Conservation (phyloP, 371 early-diverging fungal genomes). For the Umbelopsis sp. region DNA sequence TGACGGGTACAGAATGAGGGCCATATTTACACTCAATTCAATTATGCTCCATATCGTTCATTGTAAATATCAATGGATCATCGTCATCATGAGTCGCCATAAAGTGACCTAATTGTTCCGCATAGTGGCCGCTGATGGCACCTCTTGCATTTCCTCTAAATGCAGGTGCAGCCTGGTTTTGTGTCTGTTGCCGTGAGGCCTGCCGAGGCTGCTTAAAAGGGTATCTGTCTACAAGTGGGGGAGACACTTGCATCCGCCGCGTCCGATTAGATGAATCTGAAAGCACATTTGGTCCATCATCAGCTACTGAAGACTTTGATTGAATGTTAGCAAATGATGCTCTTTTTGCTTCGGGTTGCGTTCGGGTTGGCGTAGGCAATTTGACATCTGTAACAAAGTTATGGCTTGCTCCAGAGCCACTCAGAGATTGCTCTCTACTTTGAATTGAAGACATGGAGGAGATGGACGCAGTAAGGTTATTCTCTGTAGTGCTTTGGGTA, state of each 20-base stretch:
- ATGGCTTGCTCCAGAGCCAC: slow-evolving; percentile 14
- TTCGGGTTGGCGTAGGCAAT: not conserved
- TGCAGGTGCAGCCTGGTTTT: not conserved
- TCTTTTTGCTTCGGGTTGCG: not conserved
- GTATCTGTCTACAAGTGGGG: slow-evolving; percentile 11
- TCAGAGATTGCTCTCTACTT: slow-evolving; percentile 7
- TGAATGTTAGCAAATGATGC: not conserved
- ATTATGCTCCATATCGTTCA: slow-evolving; percentile 16
- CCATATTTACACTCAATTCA: not conserved
- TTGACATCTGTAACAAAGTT: not conserved
- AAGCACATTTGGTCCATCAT: not conserved
- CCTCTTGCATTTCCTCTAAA: not conserved
- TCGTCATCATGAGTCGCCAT: not conserved
- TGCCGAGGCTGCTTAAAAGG: slow-evolving; percentile 6
- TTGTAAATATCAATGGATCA: slow-evolving; percentile 3
- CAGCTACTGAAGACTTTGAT: not conserved
- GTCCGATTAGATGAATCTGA: not conserved
- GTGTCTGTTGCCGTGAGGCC: not conserved
- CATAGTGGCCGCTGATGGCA: not conserved
- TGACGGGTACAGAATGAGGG: not conserved
- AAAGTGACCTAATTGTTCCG: not conserved
- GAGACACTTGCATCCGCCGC: slow-evolving; percentile 4
- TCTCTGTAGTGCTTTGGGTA: slow-evolving; percentile 1
- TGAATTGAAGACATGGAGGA: slow-evolving; percentile 11
- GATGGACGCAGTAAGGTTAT: slow-evolving; percentile 1